Evolutionary conservation across 441 rosid genomes (phyloP), one percentile per base, ranked within the genome.

Genomic region (Arabidopsis lyrata): DNA sequence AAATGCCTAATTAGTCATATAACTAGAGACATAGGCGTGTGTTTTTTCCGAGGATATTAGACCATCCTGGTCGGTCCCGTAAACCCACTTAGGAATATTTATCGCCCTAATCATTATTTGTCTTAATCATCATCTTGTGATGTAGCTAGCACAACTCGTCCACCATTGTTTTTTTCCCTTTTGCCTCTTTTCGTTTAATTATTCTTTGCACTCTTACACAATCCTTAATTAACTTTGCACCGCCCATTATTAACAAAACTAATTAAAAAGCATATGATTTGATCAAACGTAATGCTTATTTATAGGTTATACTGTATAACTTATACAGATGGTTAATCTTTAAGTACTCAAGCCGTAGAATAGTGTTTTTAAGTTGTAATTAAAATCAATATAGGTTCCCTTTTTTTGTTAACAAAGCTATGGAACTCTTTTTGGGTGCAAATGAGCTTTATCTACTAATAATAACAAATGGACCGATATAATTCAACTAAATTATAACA

Each of bases 41-140:
- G 44, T 53, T 29, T 39, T 36, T 69, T 69, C 12, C 12, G 50
- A 55, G 66, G 59, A 32, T 24, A 62, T 63, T 45, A 76, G 75
- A 58, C 47, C 71, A 76, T 60, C 79, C 48, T 76, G 75, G 79
- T 76, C 71, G 71, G 79, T 39, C 65, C 79, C 65, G 50, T 54
- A 36, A 70, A 54, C 69, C 75, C 71, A 76, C 79, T 76, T 36
- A 71, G 75, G 75, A 70, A 13, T 55, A 63, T 61, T 63, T 70
- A 15, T 63, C 63, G 66, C 39, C 71, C 70, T 76, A 56, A 70
- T 76, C 66, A 76, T 69, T 69, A 60, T 16, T 54, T 53, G 65
- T 63, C 70, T 61, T 54, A 44, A 75, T 69, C 66, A 63, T 76
- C 66, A 63, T 61, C 24, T 44, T 60, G 14, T 68, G 78, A 52